phyloP scores from a whole-genome alignment of 345 rosid species.

The Cochlearia excelsa region DNA sequence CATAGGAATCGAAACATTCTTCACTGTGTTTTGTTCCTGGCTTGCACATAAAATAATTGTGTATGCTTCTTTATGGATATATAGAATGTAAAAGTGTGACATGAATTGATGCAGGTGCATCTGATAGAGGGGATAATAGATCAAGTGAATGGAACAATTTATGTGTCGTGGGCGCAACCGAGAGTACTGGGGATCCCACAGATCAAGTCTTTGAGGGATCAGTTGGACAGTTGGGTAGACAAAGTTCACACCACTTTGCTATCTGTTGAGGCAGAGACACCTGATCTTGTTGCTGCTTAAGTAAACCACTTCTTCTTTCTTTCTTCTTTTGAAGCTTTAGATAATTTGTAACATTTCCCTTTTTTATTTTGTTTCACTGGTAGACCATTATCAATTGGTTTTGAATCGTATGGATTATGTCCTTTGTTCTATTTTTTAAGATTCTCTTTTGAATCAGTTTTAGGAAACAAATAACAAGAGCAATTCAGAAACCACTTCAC shows the following conservation, averaged over 20 bases:
- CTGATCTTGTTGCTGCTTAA: conserved; percentile 67
- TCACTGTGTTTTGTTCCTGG: neutral
- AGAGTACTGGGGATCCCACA: conserved; percentile 94
- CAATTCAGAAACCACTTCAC: too few relatives aligned
- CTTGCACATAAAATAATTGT: neutral
- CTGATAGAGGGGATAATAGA: conserved; percentile 94
- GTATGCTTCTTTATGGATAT: neutral
- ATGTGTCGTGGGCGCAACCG: conserved; percentile 98
- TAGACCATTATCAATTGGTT: conserved; percentile 20
- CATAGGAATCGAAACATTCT: neutral
- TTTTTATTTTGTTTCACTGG: conserved; percentile 3
- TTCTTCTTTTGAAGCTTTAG: conserved; percentile 9
- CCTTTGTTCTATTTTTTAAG: conserved; percentile 19
- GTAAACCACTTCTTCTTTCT: neutral
- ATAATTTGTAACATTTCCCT: conserved; percentile 24
- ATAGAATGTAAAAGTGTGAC: conserved; percentile 16
- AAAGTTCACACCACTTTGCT: conserved; percentile 78
- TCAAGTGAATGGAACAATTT: conserved; percentile 90
- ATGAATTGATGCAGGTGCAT: conserved; percentile 64
- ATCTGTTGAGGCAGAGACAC: conserved; percentile 97
- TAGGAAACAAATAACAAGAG: too few relatives aligned
- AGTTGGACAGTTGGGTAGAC: conserved; percentile 75
- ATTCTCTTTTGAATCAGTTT: neutral
- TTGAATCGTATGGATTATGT: neutral
- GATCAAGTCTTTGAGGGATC: conserved; percentile 82